Conservation (phyloP, 2,329 filamentous ascomycete species). For the Metarhizium humberi region DNA sequence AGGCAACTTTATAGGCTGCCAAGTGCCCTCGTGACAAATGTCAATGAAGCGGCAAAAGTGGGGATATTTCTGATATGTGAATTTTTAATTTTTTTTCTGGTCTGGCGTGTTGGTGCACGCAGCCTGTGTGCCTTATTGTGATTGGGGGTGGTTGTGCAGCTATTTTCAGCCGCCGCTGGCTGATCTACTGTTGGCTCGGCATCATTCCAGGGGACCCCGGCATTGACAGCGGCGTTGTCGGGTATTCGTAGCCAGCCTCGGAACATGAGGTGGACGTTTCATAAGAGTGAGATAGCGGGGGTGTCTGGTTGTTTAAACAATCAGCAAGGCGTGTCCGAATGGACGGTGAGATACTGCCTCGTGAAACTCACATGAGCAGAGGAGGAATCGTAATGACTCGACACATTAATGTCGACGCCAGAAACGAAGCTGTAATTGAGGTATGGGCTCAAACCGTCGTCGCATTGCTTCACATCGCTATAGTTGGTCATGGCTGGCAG, state of each 20-base stretch:
- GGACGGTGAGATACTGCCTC: conserved; percentile 29
- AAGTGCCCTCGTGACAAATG: neutral
- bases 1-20: neutral
- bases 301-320: conserved; percentile 48
- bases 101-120: neutral
- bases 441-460: conserved; percentile 54
- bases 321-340: conserved; percentile 39
- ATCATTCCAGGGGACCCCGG: conserved; percentile 54
- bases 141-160: neutral
- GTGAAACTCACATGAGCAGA: conserved; percentile 64
- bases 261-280: conserved; percentile 57
- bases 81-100: neutral
- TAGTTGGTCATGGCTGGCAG: conserved; percentile 58
- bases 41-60: neutral
- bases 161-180: conserved; percentile 1
- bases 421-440: conserved; percentile 59
- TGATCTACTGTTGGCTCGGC: conserved; percentile 9
- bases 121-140: neutral
- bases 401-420: conserved; percentile 52
- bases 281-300: conserved; percentile 66
- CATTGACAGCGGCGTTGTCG: conserved; percentile 65
- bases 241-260: conserved; percentile 54
- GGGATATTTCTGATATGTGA: neutral
- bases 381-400: conserved; percentile 56
- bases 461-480: conserved; percentile 45